Evolutionary conservation across 768 basidiomycete genomes (phyloP).

Genomic region (Boletus vermiculosoides): DNA sequence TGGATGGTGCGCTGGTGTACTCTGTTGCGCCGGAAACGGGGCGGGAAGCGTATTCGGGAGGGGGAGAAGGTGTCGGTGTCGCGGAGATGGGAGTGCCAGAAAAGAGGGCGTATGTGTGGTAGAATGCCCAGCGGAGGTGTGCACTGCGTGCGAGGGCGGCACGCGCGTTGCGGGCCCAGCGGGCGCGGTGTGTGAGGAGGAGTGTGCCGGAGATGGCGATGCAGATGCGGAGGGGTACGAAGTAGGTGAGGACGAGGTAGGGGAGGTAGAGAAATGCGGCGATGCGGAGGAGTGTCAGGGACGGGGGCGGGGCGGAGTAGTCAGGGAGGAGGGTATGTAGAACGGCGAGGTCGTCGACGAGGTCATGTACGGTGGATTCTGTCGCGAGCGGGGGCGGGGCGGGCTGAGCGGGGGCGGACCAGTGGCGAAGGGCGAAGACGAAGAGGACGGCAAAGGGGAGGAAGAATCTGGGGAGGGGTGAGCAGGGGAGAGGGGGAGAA

Average conservation of each 20-base stretch:
- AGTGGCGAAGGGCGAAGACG: slow-evolving; percentile 34
- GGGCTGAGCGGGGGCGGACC: slow-evolving; percentile 18
- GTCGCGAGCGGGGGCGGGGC: slow-evolving; percentile 40
- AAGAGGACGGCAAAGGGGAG: slow-evolving; percentile 53
- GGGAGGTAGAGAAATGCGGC: slow-evolving; percentile 57
- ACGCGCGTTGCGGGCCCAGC: slow-evolving; percentile 59
- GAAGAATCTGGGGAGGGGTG: slow-evolving; percentile 44
- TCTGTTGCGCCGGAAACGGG: slow-evolving; percentile 22
- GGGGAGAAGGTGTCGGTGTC: slow-evolving; percentile 34
- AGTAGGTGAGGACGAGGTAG: slow-evolving; percentile 62
- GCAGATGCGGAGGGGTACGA: slow-evolving; percentile 61
- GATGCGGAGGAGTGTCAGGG: slow-evolving; percentile 50
- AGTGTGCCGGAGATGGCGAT: slow-evolving; percentile 59
- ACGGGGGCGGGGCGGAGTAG: slow-evolving; percentile 26
- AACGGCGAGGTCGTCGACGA: slow-evolving; percentile 62
- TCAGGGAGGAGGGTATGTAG: slow-evolving; percentile 62
- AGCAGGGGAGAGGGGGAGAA: not conserved
- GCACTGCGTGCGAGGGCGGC: slow-evolving; percentile 61
- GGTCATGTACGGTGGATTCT: slow-evolving; percentile 51
- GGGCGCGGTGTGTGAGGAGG: slow-evolving; percentile 61
- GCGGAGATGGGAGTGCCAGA: slow-evolving; percentile 53
- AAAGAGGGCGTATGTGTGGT: slow-evolving; percentile 49
- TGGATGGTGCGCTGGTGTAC: slow-evolving; percentile 16
- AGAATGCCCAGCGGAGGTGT: slow-evolving; percentile 63
- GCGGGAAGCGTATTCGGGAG: slow-evolving; percentile 29